Evolutionary conservation across 805 yeast species (phyloP).

Genomic region (Wickerhamomyces rabaulensis): DNA sequence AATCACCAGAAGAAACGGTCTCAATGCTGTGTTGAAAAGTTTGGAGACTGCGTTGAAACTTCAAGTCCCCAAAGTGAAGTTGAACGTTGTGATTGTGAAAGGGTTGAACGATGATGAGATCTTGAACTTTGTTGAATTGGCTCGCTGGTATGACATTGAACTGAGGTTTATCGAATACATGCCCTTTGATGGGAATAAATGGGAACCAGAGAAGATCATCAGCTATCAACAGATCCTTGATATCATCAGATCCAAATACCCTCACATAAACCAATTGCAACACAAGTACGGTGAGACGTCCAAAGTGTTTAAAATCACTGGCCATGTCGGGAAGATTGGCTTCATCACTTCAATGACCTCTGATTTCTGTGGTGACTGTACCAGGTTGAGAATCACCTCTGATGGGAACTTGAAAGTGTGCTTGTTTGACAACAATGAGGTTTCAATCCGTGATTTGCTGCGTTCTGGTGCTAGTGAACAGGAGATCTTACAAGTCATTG

Average conservation of each 20-base stretch:
- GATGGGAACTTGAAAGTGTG: constrained; percentile 55
- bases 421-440: constrained; percentile 47
- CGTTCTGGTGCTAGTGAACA: constrained; percentile 31
- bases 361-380: constrained; percentile 47
- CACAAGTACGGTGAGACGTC: constrained; percentile 44
- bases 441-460: constrained; percentile 39
- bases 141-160: constrained; percentile 35
- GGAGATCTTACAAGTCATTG: constrained; percentile 35
- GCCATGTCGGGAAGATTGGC: constrained; percentile 41
- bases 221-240: constrained; percentile 38
- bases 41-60: constrained; percentile 38
- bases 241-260: constrained; percentile 27
- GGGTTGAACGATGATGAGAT: constrained; percentile 48
- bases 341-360: constrained; percentile 54
- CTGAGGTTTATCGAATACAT: constrained; percentile 52
- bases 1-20: constrained; percentile 47
- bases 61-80: constrained; percentile 40
- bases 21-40: constrained; percentile 38
- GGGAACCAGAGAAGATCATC: constrained; percentile 42
- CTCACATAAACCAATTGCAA: constrained; percentile 18
- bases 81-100: constrained; percentile 47
- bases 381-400: constrained; percentile 44
- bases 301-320: constrained; percentile 37
- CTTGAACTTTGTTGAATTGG: constrained; percentile 38
- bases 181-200: constrained; percentile 55